Evolutionary conservation across 176 grass and related monocot species (phyloP), one percentile per base, ranked within the genome.

Genomic region (Ensete ventricosum): DNA sequence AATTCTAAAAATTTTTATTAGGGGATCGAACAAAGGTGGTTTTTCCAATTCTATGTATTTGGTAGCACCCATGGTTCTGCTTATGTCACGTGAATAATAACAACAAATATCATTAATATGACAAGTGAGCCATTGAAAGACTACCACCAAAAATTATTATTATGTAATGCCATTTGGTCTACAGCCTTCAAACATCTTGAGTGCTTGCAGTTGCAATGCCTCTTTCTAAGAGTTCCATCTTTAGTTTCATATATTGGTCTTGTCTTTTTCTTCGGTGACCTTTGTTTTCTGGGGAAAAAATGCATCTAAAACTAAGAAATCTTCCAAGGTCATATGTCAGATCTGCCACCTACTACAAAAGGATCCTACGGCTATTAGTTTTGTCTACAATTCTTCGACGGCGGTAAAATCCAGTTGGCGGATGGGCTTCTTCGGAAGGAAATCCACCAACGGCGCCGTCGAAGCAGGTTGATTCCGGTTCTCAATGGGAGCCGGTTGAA

Each of bases 391-490:
- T 4, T 34, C 29, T 34, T 34, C 29, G 27, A 86, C 82, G 50
- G 85, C 85, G 67, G 71, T 89, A 69, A 96, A 96, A 83, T 96
- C 89, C 13, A 96, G 92, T 76, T 96, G 92, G 67, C 92, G 81
- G 23, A 87, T 89, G 1, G 87, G 82, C 81, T 89, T 92, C 72
- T 92, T 92, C 10, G 86, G 74, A 27, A 84, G 82, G 1, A 84
- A 79, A 73, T 84, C 82, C 9, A 60, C 20, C 26, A 71, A 84
- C 52, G 79, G 83, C 12, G 74, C 52, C 54, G 83, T 80, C 29
- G 29, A 34, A 71, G 79, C 80, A 71, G 86, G 81, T 1, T 11
- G 64, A 5, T 29, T 29, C 27, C 74, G 79, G 64, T 87, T 84
- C 72, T 96, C 89, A 75, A 89, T 92, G 69, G 76, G 77, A 73